phyloP scores from a whole-genome alignment of 768 basidiomycete genomes.

The Podaxis pistillaris region DNA sequence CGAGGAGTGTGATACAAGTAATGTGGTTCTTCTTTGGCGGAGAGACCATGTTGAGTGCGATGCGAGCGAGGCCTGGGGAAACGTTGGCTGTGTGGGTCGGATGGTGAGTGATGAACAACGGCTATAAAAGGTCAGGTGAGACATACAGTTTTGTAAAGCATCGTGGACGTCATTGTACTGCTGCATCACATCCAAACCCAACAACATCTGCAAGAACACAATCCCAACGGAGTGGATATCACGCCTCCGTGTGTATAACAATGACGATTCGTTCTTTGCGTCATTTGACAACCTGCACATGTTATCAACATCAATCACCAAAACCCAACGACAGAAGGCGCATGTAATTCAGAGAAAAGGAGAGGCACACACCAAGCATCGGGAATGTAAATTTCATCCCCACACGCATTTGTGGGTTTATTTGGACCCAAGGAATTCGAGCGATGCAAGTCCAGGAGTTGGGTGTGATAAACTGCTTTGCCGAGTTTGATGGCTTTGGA shows the following conservation, averaged over 20 bases:
- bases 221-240: conserved; percentile 85
- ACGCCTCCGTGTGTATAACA: conserved; percentile 68
- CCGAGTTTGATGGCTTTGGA: conserved; percentile 70
- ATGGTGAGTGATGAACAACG: not conserved
- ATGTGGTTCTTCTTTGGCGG: conserved; percentile 54
- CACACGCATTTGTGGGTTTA: conserved; percentile 19
- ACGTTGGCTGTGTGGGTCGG: conserved; percentile 41
- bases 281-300: conserved; percentile 69
- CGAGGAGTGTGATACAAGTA: conserved; percentile 56
- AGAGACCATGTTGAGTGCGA: conserved; percentile 60
- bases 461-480: conserved; percentile 68
- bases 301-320: not conserved
- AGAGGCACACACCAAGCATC: conserved; percentile 39
- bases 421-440: conserved; percentile 73
- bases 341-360: not conserved
- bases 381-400: conserved; percentile 39
- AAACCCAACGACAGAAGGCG: not conserved
- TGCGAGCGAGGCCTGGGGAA: conserved; percentile 48
- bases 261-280: conserved; percentile 72
- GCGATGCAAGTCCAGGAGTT: conserved; percentile 75
- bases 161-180: conserved; percentile 53
- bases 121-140: not conserved
- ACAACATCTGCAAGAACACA: conserved; percentile 80
- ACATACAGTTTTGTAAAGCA: conserved; percentile 58
- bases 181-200: conserved; percentile 68